A percentile compares a stretch with the other conserved stretches of the same genome.
phyloP scores from a whole-genome alignment of 2,329 filamentous ascomycete species.

The Venturia pyrina region DNA sequence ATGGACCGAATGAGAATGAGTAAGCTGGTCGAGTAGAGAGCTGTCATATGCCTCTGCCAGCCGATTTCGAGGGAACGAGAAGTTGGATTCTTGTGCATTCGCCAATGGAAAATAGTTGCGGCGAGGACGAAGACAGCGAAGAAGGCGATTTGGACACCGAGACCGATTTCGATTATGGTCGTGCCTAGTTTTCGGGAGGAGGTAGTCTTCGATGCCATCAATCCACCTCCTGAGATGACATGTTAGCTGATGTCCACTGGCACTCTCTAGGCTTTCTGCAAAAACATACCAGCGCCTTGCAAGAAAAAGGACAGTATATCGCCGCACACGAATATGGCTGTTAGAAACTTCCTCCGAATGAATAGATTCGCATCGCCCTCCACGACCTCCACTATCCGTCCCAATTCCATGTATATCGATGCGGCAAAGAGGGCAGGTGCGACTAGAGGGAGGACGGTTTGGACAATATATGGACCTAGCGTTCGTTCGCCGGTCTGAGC shows the following conservation, averaged over 20 bases:
- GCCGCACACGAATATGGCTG: slow-evolving; percentile 38
- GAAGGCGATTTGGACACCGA: slow-evolving; percentile 40
- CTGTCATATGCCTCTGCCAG: slow-evolving; percentile 29
- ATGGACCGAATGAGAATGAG: slow-evolving; percentile 41
- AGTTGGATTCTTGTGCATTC: slow-evolving; percentile 18
- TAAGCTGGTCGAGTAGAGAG: slow-evolving; percentile 33
- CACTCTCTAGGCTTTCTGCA: background rate
- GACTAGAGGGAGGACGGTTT: slow-evolving; percentile 37
- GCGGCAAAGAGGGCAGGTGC: slow-evolving; percentile 41
- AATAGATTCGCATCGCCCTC: slow-evolving; percentile 33
- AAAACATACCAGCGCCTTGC: slow-evolving; percentile 24
- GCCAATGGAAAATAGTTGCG: slow-evolving; percentile 21
- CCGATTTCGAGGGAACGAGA: slow-evolving; percentile 16
- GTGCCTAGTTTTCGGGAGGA: slow-evolving; percentile 25
- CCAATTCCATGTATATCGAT: slow-evolving; percentile 40
- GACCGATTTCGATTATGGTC: slow-evolving; percentile 37
- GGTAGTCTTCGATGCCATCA: slow-evolving; percentile 25
- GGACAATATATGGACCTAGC: slow-evolving; percentile 32
- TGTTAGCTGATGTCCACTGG: background rate
- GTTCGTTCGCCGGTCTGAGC: slow-evolving; percentile 32
- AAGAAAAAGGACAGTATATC: slow-evolving; percentile 40
- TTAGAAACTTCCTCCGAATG: slow-evolving; percentile 35
- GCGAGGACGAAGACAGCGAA: slow-evolving; percentile 39
- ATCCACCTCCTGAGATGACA: slow-evolving; percentile 29
- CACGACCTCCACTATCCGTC: slow-evolving; percentile 33